These are phyloP conservation scores for Talaromyces stipitatus DNA, from an alignment of 495 filamentous ascomycete genomes.

Conservation along the genomic window DNA sequence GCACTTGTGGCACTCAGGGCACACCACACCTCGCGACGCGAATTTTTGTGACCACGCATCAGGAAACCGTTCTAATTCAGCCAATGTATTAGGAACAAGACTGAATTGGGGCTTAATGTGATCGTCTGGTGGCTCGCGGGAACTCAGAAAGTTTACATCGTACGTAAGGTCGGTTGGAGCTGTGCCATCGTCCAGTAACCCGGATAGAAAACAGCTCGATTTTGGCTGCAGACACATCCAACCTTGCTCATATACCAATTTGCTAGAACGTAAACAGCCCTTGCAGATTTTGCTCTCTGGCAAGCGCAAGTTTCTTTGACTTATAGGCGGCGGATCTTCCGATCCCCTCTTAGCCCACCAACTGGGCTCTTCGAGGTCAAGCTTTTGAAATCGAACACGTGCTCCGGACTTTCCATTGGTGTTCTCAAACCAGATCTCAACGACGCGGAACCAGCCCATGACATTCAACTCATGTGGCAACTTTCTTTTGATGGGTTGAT, in stretches of 20 bases:
- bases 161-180: conserved; percentile 39
- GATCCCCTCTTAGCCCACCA: conserved; percentile 58
- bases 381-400: conserved; percentile 65
- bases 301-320: conserved; percentile 15
- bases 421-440: conserved; percentile 65
- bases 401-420: conserved; percentile 32
- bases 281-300: conserved; percentile 28
- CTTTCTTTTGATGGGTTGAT: conserved; percentile 41
- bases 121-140: conserved; percentile 26
- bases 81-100: conserved; percentile 29
- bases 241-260: conserved; percentile 44
- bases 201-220: conserved; percentile 53
- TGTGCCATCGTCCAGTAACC: conserved; percentile 25
- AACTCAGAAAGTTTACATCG: conserved; percentile 48
- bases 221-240: conserved; percentile 62
- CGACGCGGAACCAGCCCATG: conserved; percentile 65
- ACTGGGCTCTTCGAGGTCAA: conserved; percentile 47
- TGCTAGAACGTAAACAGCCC: conserved; percentile 31
- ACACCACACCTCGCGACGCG: conserved; percentile 62
- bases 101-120: conserved; percentile 26
- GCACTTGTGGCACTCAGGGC: conserved; percentile 60
- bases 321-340: conserved; percentile 10
- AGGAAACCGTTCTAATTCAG: conserved; percentile 21
- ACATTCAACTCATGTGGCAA: conserved; percentile 62
- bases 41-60: conserved; percentile 25